Conservation (phyloP, 108 stramenopile genomes). For the Nannochloropsis gaditana region DNA sequence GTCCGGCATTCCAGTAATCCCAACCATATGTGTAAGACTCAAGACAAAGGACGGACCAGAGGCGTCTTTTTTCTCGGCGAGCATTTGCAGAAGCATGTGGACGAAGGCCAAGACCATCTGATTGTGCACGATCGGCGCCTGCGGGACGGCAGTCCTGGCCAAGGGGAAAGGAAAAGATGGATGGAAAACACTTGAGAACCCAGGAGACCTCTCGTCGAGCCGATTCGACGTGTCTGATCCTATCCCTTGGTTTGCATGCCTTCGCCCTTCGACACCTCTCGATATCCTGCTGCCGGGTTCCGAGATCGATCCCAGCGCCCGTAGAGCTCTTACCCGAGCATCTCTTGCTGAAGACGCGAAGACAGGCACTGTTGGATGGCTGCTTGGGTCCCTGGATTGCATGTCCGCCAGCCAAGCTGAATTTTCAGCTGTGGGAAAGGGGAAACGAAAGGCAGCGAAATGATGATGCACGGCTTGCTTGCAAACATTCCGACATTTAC, state of each 20-base stretch:
- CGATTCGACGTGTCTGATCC: too few species aligned
- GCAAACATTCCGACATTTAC: not conserved
- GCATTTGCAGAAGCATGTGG: constrained; percentile 7
- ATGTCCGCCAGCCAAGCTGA: not conserved
- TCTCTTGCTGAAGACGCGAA: not conserved
- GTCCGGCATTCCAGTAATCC: not conserved
- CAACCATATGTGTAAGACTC: not conserved
- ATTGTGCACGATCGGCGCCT: not conserved
- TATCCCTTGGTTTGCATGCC: too few species aligned
- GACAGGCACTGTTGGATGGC: not conserved
- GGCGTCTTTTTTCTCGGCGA: not conserved
- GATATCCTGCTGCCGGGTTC: not conserved
- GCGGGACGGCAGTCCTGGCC: not conserved
- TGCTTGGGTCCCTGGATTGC: not conserved
- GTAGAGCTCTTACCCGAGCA: not conserved
- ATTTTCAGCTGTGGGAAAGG: not conserved
- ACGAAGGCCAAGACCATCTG: constrained; percentile 6
- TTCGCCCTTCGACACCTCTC: too few species aligned
- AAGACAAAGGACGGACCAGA: not conserved
- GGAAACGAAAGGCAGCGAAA: not conserved
- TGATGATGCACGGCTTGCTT: not conserved
- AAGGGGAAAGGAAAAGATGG: too few species aligned
- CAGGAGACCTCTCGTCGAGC: too few species aligned
- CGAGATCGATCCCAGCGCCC: not conserved
- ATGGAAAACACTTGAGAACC: too few species aligned